Evolutionary conservation across 495 filamentous ascomycete genomes (phyloP), one percentile per base, ranked within the genome.

Genomic region (Daldinia caldariorum): DNA sequence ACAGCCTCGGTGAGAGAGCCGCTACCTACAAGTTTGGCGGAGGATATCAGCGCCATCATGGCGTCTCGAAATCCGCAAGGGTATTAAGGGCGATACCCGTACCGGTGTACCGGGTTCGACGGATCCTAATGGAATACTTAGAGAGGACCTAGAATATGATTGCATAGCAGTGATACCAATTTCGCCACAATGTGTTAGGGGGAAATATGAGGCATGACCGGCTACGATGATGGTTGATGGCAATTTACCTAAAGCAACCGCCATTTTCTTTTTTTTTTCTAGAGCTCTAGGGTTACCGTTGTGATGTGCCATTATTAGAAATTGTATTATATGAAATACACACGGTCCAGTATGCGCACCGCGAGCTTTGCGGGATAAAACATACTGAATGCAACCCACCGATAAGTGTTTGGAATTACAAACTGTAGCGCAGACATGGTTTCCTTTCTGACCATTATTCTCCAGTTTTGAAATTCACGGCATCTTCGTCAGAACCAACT

Each of bases 11-110:
- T 70, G 0, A 54, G 71, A 4, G 71, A 73, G 18, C 71, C 71
- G 6, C 53, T 73, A 0, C 63, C 71, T 4, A 56, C 56, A 18
- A 73, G 71, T n/a, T 47, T 73, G 14, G 71, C 71, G 31, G 71
- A 73, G 16, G 71, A 73, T 50, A 69, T 73, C 10, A 73, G 67
- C 31, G 71, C 71, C 5, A 70, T 73, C 16, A 73, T 73, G 62
- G 66, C 71, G 8, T 32, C 67, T 49, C 53, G 71, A 31, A 70
- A 70, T 34, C 66, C 71, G 0, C 35, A 56, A 20, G 51, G 32
- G 3, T 54, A 69, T 38, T 70, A 59, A 60, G 35, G 34, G 32
- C 7, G 26, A 14, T 34, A 18, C 3, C 14, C 0, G 26, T 26
- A 50, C 16, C 37, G 31, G 34, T 20, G 29, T 18, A n/a, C 16